Evolutionary conservation across 2,329 filamentous ascomycete species (phyloP), one percentile per base, ranked within the genome.

Genomic region (Neofusicoccum kwambonambiense): DNA sequence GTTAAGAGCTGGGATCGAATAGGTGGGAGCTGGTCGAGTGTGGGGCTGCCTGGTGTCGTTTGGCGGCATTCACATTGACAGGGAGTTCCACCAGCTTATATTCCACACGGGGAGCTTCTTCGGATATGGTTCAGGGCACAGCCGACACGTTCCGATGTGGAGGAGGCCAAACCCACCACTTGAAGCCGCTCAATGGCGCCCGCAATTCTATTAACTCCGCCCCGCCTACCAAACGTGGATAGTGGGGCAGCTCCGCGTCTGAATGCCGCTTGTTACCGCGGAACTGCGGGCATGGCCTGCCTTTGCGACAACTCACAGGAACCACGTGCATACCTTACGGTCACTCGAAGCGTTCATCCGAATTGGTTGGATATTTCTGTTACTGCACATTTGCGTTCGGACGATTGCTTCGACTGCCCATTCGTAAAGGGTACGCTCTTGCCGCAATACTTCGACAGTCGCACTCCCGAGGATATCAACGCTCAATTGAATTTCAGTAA

Each of bases 111-210:
- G 19, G 11, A 4, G 42, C 42, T 17, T 35, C n/a, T 60, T 60
- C 56, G 41, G 56, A 60, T 60, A 13, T 22, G 15, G 27, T 22
- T 35, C 22, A 13, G 22, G 31, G 15, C 27, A 15, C 31, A 22
- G 41, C 56, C 56, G 56, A 47, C 42, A 39, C 56, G 56, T 60
- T n/a, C 56, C 56, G 56, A 60, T 60, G 56, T 60, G 56, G 56
- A 60, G 56, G 56, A 60, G 19, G 27, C 56, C 56, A 60, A 12
- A 45, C 41, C 39, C 27, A 35, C 41, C 56, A 45, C n/a, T 15
- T 8, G 34, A 9, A 22, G 35, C 35, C 41, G 47, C 27, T 34
- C 47, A 50, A 31, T 34, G 13, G 31, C 34, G 17, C 50, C 50
- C 31, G 8, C 34, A 52, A 37, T 22, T 27, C 27, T 58, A 6